Evolutionary conservation across 148 eudicot genomes (phyloP), one percentile per base, ranked within the genome.

Genomic region (Arctostaphylos glauca): DNA sequence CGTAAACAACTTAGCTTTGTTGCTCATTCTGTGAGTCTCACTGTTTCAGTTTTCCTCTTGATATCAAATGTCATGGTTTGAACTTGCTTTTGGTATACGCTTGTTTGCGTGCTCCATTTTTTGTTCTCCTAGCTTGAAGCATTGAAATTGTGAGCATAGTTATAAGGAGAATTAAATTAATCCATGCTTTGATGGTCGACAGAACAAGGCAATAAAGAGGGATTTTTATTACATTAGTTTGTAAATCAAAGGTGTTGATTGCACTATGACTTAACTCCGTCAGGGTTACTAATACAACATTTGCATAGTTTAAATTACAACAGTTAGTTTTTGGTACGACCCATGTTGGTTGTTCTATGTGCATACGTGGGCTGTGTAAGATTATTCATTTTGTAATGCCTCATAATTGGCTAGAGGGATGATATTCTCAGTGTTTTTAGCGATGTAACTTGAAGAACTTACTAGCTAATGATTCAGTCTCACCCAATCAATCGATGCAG

Each of bases 1-100:
- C 47, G 6, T 73, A 15, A 48, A 50, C 74, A 44, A 54, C 43
- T 71, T 12, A 3, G 43, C 43, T 73, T 38, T 15, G 23, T 43
- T 21, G 25, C 19, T n/a, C 71, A 4, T 47, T 60, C 85, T 41
- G 47, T 46, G 44, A 76, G 74, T 53, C 76, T 74, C 53, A 68
- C 79, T 18, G 58, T 49, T 41, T 49, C 41, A 2, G 9, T 54
- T 56, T 81, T 41, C 46, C 21, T 23, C 21, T 31, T 15, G 19
- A 74, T 55, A n/a, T 56, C 15, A n/a, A 3, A 55, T 79, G 4
- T 50, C 56, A 48, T 5, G 73, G 49, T 14, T 14, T 31, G 71
- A 21, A 15, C 23, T 75, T 75, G 8, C 8, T 56, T 58, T 16
- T 44, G 43, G 50, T 70, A 5, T 41, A 5, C 21, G 10, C 13